Evolutionary conservation across 345 rosid species (phyloP).

Genomic region (Gossypium australe): DNA sequence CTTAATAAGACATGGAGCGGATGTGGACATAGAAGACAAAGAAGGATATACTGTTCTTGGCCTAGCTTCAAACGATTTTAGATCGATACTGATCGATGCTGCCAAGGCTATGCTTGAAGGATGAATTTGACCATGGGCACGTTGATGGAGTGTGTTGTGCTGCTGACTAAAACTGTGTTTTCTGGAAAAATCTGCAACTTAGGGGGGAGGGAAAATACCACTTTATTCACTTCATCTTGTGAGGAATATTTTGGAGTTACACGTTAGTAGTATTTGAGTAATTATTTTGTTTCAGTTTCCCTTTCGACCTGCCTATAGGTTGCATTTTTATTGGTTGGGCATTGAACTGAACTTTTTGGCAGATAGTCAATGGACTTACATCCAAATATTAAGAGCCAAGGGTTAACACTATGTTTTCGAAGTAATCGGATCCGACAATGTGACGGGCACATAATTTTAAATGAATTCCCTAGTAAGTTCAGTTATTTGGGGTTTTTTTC

Average conservation of each 20-base stretch:
- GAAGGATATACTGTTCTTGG: conserved; percentile 98
- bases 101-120: conserved; percentile 80
- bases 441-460: too few species aligned
- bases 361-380: too few species aligned
- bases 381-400: too few species aligned
- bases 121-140: conserved; percentile 25
- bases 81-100: conserved; percentile 63
- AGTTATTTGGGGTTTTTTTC: too few species aligned
- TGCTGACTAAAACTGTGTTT: background rate
- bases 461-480: too few species aligned
- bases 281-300: too few species aligned
- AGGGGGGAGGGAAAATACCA: background rate
- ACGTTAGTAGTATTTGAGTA: too few species aligned
- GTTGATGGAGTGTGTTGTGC: background rate
- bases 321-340: too few species aligned
- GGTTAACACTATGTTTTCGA: too few species aligned
- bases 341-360: too few species aligned
- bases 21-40: conserved; percentile 81
- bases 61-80: conserved; percentile 56
- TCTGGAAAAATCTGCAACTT: background rate
- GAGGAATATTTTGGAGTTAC: background rate
- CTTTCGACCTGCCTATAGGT: too few species aligned
- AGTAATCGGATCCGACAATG: too few species aligned
- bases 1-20: conserved; percentile 82
- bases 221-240: background rate